Conservation (phyloP, 2,329 filamentous ascomycete genomes). For the Epichloe scottii region DNA sequence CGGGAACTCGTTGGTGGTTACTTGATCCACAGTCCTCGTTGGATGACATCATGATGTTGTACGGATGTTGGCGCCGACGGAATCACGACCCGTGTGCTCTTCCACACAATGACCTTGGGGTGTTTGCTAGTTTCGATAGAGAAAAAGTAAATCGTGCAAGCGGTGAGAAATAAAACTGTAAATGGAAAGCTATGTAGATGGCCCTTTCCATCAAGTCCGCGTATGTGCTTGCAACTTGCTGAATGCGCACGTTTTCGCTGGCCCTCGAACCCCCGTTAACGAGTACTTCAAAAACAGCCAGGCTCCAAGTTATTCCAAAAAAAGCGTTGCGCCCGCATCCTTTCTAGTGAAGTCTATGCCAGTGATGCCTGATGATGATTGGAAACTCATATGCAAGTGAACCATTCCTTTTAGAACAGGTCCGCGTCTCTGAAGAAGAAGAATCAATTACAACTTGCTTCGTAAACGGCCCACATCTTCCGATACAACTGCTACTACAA, state of each 20-base stretch:
- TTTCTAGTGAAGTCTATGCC: not conserved
- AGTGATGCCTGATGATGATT: not conserved
- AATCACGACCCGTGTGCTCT: too few relatives aligned
- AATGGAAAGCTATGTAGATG: too few relatives aligned
- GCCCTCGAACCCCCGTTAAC: not conserved
- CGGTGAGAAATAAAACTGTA: too few relatives aligned
- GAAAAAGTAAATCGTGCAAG: too few relatives aligned
- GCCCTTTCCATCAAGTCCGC: too few relatives aligned
- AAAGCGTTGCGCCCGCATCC: not conserved
- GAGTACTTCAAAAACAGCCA: not conserved
- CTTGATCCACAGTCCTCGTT: not conserved
- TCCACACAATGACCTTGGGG: too few relatives aligned
- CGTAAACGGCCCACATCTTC: constrained; percentile 34
- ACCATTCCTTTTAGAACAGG: not conserved
- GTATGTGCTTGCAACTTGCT: too few relatives aligned
- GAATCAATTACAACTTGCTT: constrained; percentile 21
- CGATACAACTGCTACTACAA: constrained; percentile 65
- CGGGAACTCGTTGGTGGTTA: not conserved
- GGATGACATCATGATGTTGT: constrained; percentile 7
- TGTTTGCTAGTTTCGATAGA: too few relatives aligned
- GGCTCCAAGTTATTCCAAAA: not conserved
- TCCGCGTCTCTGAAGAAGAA: not conserved
- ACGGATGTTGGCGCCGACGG: too few relatives aligned
- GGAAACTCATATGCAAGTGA: constrained; percentile 1
- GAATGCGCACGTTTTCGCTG: not conserved